These are phyloP conservation scores for Macrotyloma uniflorum DNA, from an alignment of 306 rosid genomes.

Conservation along the genomic window DNA sequence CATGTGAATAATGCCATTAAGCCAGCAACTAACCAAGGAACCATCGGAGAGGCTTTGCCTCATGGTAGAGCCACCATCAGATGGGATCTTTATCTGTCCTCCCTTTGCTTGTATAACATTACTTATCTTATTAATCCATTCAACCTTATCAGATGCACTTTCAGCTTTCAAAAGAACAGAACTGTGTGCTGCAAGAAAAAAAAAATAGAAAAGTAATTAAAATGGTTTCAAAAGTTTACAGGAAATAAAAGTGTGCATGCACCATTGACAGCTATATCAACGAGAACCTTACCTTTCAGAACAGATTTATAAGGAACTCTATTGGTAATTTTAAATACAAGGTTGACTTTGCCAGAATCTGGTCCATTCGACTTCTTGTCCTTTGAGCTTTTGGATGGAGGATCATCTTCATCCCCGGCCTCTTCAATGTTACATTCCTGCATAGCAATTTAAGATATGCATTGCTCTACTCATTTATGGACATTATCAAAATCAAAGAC, in stretches of 20 bases:
- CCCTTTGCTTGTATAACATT: slow-evolving; percentile 83
- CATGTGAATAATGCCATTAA: not conserved
- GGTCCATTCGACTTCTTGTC: slow-evolving; percentile 88
- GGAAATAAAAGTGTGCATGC: not conserved
- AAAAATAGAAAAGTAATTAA: slow-evolving; percentile 8
- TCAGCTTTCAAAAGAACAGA: slow-evolving; percentile 88
- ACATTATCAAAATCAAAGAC: slow-evolving; percentile 16
- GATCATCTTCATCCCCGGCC: slow-evolving; percentile 74
- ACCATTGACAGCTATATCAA: slow-evolving; percentile 13
- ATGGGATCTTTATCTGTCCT: slow-evolving; percentile 57
- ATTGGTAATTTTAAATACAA: slow-evolving; percentile 82
- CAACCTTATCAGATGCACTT: slow-evolving; percentile 75
- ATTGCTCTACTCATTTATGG: not conserved
- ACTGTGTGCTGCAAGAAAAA: slow-evolving; percentile 76
- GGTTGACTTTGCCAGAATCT: slow-evolving; percentile 72
- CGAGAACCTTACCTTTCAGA: slow-evolving; percentile 65
- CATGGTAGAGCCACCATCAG: slow-evolving; percentile 75
- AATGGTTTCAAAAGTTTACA: not conserved
- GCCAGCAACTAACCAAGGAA: slow-evolving; percentile 71
- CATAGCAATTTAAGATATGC: slow-evolving; percentile 30
- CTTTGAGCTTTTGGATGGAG: slow-evolving; percentile 81
- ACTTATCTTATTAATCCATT: slow-evolving; percentile 87
- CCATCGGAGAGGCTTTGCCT: slow-evolving; percentile 94
- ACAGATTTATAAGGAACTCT: slow-evolving; percentile 95
- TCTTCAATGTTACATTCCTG: slow-evolving; percentile 94